Evolutionary conservation across 352 stramenopile genomes (phyloP), one percentile per base, ranked within the genome.

Genomic region (Globisporangium spinosum): DNA sequence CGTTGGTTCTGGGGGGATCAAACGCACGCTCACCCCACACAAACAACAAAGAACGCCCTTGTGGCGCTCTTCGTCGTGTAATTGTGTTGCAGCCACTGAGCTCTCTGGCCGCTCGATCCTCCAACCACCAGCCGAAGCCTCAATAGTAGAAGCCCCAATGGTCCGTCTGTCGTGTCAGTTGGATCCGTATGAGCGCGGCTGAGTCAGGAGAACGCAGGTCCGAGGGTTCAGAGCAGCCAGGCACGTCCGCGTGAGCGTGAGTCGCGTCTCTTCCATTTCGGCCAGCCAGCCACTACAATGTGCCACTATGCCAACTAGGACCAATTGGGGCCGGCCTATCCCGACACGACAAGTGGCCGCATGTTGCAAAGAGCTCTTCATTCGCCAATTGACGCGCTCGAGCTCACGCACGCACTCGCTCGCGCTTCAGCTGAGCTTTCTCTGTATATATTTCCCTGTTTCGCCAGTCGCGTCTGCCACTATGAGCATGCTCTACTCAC

Each of bases 361-460:
- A 29, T 27, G 22, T 22, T 49, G 32, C 12, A 29, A 35, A 54
- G 58, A n/a, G 40, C 13, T 29, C 40, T n/a, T 49, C 58, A 64
- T 43, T 64, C 45, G 27, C 23, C 58, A 64, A 64, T 64, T 64
- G 58, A 64, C 58, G 45, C 58, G 5, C 38, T 55, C 58, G 25
- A 45, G 23, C 22, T 15, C 35, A 63, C 58, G 10, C 34, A 38
- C 35, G 25, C 25, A 27, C 25, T 27, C 25, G 23, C 22, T 20
- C 23, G 43, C 12, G 22, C 34, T 8, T 13, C 12, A 35, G 34
- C 15, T 27, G 2, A 13, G 32, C 54, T 43, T 17, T 40, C 23
- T 27, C 25, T 17, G 20, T 58, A 5, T 22, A 10, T 25, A 63
- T 25, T 49, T 49, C 40, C 8, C 13, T n/a, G 0, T 7, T n/a